Evolutionary conservation across 2,329 filamentous ascomycete genomes (phyloP), one percentile per base, ranked within the genome.

Genomic region (Metarhizium robertsii): DNA sequence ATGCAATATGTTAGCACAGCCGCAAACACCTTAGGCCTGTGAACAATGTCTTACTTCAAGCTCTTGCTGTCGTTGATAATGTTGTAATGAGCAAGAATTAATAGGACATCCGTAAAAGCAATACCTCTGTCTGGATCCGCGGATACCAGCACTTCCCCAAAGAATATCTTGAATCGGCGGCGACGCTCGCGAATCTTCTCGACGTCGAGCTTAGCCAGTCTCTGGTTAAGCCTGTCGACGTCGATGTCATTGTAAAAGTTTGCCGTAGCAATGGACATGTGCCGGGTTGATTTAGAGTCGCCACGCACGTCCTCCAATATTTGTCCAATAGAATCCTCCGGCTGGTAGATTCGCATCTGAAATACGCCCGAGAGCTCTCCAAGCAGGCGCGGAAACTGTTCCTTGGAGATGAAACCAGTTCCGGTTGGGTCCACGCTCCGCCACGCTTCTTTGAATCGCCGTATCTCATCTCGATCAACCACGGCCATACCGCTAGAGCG

Each of bases 21-120:
- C 14, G 3, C 30, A 13, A 4, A 13, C n/a, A 43, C 4, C 32
- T 32, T 14, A 20, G 8, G 16, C 32, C 32, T 43, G 16, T 16
- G 29, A 48, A 48, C n/a, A 18, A 3, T 46, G 43, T 25, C 47
- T 62, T 74, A 88, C 86, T 81, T 86, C 66, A 99, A 75, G 71
- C 91, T 96, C 78, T 96, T 96, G 75, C 87, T 96, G 71, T 99
- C 94, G 62, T 87, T 96, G 69, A 99, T 99, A 66, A 99, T 91
- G 66, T 97, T 99, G 78, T 99, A 95, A 71, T 99, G 94, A 38
- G 95, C 92, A 56, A 99, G 78, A 58, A 95, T 95, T 87, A 99
- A 94, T 53, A 99, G 78, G 25, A 96, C 87, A 6, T 87, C 86
- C 3, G 90, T 94, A 69, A 99, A 99, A 0, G 89, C 87, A 57